Evolutionary conservation across 306 rosid genomes (phyloP), one percentile per base, ranked within the genome.

Genomic region (Quercus mongolica): DNA sequence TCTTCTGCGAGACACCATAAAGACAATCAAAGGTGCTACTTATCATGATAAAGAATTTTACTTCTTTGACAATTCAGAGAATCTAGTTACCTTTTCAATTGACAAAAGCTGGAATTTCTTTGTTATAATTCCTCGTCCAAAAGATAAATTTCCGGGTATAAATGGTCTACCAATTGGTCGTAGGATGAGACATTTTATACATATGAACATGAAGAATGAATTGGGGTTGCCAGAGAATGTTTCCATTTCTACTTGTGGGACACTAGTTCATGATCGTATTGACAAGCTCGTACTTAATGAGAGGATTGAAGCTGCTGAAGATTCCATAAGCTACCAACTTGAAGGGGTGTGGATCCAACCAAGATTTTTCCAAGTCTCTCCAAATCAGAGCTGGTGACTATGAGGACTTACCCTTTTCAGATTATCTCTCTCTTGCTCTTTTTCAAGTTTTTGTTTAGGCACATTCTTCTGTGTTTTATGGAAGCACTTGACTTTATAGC

Each of bases 281-380:
- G 56, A 72, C 7, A 0, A 0, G 0, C 15, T 73, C 9, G 52
- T 86, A 18, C 55, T 3, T 6, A 8, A 55, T 46, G 80, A 76
- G 63, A 30, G 6, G 59, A 19, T 79, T 38, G 61, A 56, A 10
- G 74, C 5, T 4, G 19, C 6, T 61, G 41, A 54, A 1, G 70
- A 5, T 20, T 21, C 74, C 33, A 12, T 10, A 17, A 31, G 2
- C 6, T 61, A 46, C 28, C 56, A 31, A 15, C 64, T 83, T 17
- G 81, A 76, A 82, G 86, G 82, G 30, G 78, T 81, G 3, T 87
- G 88, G 90, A 75, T 86, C 59, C 83, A 79, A 46, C 86, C 87
- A n/a, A 81, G 71, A 31, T 69, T 78, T 69, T 25, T 63, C 30
- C 74, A 57, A n/a, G 18, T 35, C 46, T 30, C 67, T 64, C 65